These are phyloP conservation scores for Aethionema arabicum DNA, from an alignment of 345 rosid species.

Conservation along the genomic window DNA sequence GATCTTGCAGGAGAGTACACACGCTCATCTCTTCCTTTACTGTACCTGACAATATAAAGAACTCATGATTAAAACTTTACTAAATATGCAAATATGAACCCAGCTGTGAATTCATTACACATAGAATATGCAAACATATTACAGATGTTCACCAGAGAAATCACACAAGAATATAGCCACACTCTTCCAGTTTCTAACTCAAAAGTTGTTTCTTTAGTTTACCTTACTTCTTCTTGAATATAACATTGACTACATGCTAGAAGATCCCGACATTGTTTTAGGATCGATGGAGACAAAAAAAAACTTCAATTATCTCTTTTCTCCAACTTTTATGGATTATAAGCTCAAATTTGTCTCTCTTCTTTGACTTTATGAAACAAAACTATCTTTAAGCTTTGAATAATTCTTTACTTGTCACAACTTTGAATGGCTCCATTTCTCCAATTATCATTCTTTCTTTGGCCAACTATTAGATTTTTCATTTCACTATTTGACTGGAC, in stretches of 20 bases:
- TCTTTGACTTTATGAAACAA: constrained; percentile 37
- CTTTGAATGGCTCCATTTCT: constrained; percentile 68
- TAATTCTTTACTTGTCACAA: constrained; percentile 58
- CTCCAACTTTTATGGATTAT: constrained; percentile 49
- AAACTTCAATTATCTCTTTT: constrained; percentile 62
- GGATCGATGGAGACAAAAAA: constrained; percentile 56
- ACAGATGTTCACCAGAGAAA: background rate
- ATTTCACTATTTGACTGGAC: constrained; percentile 51
- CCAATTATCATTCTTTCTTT: constrained; percentile 71
- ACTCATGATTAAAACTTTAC: constrained; percentile 1
- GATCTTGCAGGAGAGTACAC: constrained; percentile 47
- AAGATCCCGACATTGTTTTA: constrained; percentile 48
- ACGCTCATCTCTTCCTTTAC: constrained; percentile 42
- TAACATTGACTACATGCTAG: constrained; percentile 37
- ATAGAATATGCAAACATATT: constrained; percentile 2
- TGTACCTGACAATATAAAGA: constrained; percentile 40
- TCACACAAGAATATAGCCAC: background rate
- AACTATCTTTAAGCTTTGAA: constrained; percentile 23
- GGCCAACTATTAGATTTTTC: constrained; percentile 68
- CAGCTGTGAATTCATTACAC: constrained; percentile 1
- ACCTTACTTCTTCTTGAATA: constrained; percentile 62
- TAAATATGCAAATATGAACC: background rate
- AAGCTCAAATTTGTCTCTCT: constrained; percentile 54
- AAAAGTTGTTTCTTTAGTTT: constrained; percentile 40
- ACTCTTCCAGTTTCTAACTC: constrained; percentile 40